Evolutionary conservation across 2,329 filamentous ascomycete genomes (phyloP), one percentile per base, ranked within the genome.

Genomic region (Chaetomiaceae sp.): DNA sequence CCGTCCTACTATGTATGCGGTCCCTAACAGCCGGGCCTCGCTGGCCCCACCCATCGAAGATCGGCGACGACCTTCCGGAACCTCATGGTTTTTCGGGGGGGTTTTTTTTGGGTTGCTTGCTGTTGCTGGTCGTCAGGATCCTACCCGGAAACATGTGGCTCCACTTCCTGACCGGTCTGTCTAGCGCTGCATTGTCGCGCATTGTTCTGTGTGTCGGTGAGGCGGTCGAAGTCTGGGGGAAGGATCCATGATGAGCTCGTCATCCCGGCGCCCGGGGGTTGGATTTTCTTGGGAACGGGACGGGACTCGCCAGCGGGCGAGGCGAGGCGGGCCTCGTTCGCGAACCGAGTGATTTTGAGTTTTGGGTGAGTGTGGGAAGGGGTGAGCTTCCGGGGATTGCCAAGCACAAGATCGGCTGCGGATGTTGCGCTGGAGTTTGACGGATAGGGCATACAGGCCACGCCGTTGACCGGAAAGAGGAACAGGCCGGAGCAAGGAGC

Each of bases 191-290:
- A 57, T 57, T 52, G 46, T 50, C 48, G 29, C 53, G 57, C 57
- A 57, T 55, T 57, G 5, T 34, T 55, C 49, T 47, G 37, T 48
- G 47, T 57, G 57, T 59, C 57, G 57, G 57, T 59, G 57, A 59
- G 47, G 48, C 48, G 23, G n/a, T 34, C 23, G 33, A 44, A 42
- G 33, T 11, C 38, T 34, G 37, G 37, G 33, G 38, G 16, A 46
- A 38, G 27, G 50, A 54, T 57, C 57, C 54, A 54, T 55, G 48
- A 44, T 51, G 57, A 9, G 25, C 5, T 27, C 5, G 25, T 9
- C 53, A 48, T 55, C 40, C 55, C 51, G 48, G 23, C 18, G 41
- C 30, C 41, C 40, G 27, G 51, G 50, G 13, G 27, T 36, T 47
- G 29, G 30, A 42, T 46, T 46, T 40, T 38, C 30, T 37, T 48